Base-by-base conservation (phyloP, 2,329 filamentous ascomycete species). In the Alternaria solani region DNA sequence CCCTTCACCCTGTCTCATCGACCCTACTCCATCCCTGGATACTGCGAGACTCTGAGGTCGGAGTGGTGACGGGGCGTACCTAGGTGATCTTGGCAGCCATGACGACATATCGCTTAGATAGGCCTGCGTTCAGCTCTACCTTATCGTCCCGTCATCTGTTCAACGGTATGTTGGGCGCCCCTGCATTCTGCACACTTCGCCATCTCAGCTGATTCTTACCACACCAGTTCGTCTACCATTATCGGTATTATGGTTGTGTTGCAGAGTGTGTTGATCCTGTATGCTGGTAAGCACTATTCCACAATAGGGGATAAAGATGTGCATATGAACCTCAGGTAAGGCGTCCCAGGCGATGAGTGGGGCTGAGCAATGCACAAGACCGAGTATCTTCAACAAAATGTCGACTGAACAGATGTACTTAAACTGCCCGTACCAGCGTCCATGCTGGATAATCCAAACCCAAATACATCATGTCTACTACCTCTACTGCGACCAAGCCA, bases 291-390 rank as follows among this genome's bases (percentile, higher is more conserved):
- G 34, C 44, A 23, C 44, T 51, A 56, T 16, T 32, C 54, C 44
- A 3, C 9, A 28, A 11, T 23, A 25, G 36, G 53, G 42, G 14
- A 41, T 32, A 55, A 48, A 23, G 18, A 32, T 34, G 39, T 41
- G 53, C 53, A 36, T 23, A 41, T 39, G 30, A 26, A 39, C 36
- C n/a, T 52, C 32, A 36, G 4, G 1, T 39, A 14, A 55, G 52
- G 52, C 42, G 42, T 43, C 41, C 44, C 44, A 47, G n/a, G 32
- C 34, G 25, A 18, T 4, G 32, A 55, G 52, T 25, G 42, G 34
- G 52, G 52, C 51, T 54, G 41, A 38, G 51, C 41, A 43, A 54
- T 18, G 41, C 39, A 54, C 25, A 54, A 14, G 16, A 12, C 9
- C 26, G 18, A 23, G 25, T 11, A 12, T n/a, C 2, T 16, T 46